A percentile compares a stretch with the other conserved stretches of the same genome.
Evolutionary conservation across 1,284 basidiomycete genomes (phyloP).

Genomic region (Malassezia slooffiae): DNA sequence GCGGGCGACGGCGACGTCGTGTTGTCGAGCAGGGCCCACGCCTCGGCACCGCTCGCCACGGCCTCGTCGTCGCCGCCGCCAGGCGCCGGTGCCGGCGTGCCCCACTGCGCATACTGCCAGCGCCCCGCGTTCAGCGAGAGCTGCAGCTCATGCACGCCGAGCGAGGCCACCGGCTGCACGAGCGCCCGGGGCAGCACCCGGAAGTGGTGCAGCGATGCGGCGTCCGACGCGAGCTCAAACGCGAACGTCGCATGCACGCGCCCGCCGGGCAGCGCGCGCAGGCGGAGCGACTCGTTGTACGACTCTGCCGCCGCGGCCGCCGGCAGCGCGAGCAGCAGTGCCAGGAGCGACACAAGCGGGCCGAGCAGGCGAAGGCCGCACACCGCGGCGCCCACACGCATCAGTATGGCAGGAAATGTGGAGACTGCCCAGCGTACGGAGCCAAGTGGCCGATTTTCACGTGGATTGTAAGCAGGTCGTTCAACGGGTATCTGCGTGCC

Average conservation of each 20-base stretch:
- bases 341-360: too few relatives aligned
- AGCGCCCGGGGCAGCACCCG: slow-evolving; percentile 67
- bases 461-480: too few relatives aligned
- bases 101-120: slow-evolving; percentile 78
- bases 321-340: neutral
- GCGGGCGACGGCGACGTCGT: slow-evolving; percentile 4
- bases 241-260: slow-evolving; percentile 68
- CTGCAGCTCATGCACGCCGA: slow-evolving; percentile 73
- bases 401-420: too few relatives aligned
- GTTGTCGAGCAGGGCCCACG: slow-evolving; percentile 58
- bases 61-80: slow-evolving; percentile 51
- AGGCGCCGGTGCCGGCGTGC: slow-evolving; percentile 16
- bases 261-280: slow-evolving; percentile 71
- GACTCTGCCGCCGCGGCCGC: slow-evolving; percentile 11
- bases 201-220: slow-evolving; percentile 16
- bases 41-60: slow-evolving; percentile 71
- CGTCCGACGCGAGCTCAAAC: slow-evolving; percentile 24
- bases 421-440: too few relatives aligned
- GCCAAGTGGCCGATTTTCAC: too few relatives aligned
- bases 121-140: slow-evolving; percentile 74
- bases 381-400: too few relatives aligned
- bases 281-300: slow-evolving; percentile 56
- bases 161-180: slow-evolving; percentile 71
- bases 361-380: too few relatives aligned
- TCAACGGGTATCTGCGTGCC: too few relatives aligned